Base-by-base conservation (phyloP, 768 basidiomycete genomes). In the Candolleomyces aberdarensis region DNA sequence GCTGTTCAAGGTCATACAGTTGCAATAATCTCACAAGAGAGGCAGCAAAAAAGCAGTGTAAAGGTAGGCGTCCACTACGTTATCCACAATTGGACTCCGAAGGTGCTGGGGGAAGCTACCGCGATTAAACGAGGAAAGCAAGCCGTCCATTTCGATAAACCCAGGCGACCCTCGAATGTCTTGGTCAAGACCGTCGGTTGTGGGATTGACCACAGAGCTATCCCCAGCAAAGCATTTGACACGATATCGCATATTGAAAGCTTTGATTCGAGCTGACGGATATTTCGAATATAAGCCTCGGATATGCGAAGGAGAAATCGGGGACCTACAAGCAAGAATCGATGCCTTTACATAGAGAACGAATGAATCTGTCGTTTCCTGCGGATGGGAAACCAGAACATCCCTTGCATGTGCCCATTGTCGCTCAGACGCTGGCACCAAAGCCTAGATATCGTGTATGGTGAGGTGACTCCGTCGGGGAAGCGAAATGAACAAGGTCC, bases 351-450 rank as follows among this genome's bases (percentile, higher is more conserved):
- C 78, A 64, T 87, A 90, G 17, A 92, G 67, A 9, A 83, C 82
- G 66, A 91, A 91, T 0, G 89, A 84, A 70, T 91, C 91, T 0
- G 84, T 84, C 63, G 85, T 82, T 15, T 80, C 76, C 40, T 83
- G 82, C n/a, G 84, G 83, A 68, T 92, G 87, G 3, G 73, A 67
- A 3, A 85, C 75, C 19, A 91, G 77, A 26, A 90, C 71, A 63
- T 88, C 80, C 58, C 74, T 78, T 7, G 80, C 80, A 62, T 87
- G 83, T 0, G 87, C 85, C 83, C 87, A 87, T 70, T 91, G 89
- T 10, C 89, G 80, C 39, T 85, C 78, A 49, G 76, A 74, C 46
- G 78, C 80, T 26, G 71, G 72, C 9, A 84, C 80, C 5, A 82
- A 72, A n/a, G 73, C 74, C 82, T 85, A 61, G 29, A 50, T 31